A percentile compares a stretch with the other conserved stretches of the same genome.
Evolutionary conservation across 371 early-diverging fungal genomes (phyloP).

Genomic region (Syncephalastrum racemosum): DNA sequence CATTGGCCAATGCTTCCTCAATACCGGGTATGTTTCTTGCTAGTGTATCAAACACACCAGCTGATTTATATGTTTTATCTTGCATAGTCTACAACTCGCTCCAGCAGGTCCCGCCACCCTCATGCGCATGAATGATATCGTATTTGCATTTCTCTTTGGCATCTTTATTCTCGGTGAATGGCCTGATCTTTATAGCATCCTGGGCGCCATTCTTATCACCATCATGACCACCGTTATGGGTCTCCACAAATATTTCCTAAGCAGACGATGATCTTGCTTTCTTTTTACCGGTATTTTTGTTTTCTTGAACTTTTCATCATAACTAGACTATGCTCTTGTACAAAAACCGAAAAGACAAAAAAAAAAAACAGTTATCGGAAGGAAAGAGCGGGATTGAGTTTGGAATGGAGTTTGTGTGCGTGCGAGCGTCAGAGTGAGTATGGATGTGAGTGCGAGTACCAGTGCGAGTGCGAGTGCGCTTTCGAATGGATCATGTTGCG

Average conservation of each 20-base stretch:
- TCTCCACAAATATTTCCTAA: slow-evolving; percentile 41
- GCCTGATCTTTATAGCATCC: slow-evolving; percentile 48
- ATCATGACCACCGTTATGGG: slow-evolving; percentile 60
- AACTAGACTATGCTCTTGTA: too few species aligned
- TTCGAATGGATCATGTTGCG: too few species aligned
- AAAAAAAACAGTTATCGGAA: too few species aligned
- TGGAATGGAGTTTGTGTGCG: too few species aligned
- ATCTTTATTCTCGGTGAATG: slow-evolving; percentile 65
- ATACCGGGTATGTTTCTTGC: slow-evolving; percentile 48
- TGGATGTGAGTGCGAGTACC: too few species aligned
- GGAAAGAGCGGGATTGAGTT: too few species aligned
- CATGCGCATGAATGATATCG: slow-evolving; percentile 75
- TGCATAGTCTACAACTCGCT: slow-evolving; percentile 60
- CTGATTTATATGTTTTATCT: not conserved
- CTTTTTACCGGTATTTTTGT: too few species aligned
- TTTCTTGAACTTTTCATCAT: too few species aligned
- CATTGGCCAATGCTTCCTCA: slow-evolving; percentile 70
- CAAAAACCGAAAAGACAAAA: too few species aligned
- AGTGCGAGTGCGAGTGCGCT: too few species aligned
- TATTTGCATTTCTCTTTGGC: slow-evolving; percentile 77
- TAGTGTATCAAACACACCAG: not conserved
- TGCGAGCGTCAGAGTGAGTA: too few species aligned
- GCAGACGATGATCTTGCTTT: too few species aligned
- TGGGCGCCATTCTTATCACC: slow-evolving; percentile 66
- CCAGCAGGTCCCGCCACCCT: slow-evolving; percentile 72